Base-by-base conservation (phyloP, 2,329 filamentous ascomycete species). In the Magnaporthiopsis incrustans region DNA sequence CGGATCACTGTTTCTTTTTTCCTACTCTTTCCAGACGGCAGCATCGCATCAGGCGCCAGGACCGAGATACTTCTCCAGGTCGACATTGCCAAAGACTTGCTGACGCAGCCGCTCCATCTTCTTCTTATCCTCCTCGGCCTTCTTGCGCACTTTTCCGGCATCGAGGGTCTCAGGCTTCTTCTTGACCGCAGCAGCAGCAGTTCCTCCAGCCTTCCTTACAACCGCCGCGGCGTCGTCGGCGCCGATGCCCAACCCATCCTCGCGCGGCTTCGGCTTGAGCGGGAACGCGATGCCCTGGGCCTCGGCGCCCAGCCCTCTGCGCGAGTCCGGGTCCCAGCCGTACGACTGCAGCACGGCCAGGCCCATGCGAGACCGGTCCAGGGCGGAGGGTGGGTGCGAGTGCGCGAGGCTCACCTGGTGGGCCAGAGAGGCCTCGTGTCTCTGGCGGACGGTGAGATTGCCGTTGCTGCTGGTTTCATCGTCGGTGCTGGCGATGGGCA, bases 201-300 rank as follows among this genome's bases (percentile, higher is more conserved):
- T 70, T 77, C 44, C 44, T 14, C 44, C 44, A 76, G 64, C 76
- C 77, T 66, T 74, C 76, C 66, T 73, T 76, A 58, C 58, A 63
- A 74, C 77, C 67, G 74, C 71, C 66, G 71, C 74, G 67, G 71
- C 74, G 67, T 74, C 70, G 33, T 73, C 68, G 4, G 82, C 79
- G 0, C 92, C 92, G 32, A 97, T 75, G 0, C 93, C 94, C 10
- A 89, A 77, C 4, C 84, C 92, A 71, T 94, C 86, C 58, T 87
- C 83, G 76, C 97, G 97, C 64, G 83, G 78, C 65, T 81, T 83
- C 1, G 85, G 78, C 72, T 92, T 92, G 67, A 97, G 80, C 1
- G 93, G 93, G 68, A 87, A 88, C 57, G 88, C 81, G 66, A 91
- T 88, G 3, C 93, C 93, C 68, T 89, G 85, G 0, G 89, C 87